These are phyloP conservation scores for Daldinia sp. DNA, from an alignment of 2,329 filamentous ascomycete genomes.

Conservation along the genomic window DNA sequence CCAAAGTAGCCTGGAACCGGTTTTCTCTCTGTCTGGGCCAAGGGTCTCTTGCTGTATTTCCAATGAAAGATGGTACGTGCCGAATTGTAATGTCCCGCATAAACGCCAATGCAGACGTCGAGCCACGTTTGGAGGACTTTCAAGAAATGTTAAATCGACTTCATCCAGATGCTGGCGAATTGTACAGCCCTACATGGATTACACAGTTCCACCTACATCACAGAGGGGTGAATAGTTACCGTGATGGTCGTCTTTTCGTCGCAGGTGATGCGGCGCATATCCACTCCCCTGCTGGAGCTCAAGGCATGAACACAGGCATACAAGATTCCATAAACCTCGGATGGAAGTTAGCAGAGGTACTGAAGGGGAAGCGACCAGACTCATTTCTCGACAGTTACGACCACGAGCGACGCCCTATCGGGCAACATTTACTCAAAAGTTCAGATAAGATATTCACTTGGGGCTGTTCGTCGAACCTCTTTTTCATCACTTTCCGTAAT, in stretches of 20 bases:
- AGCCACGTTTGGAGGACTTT: slow-evolving; percentile 44
- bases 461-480: slow-evolving; percentile 48
- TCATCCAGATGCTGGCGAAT: slow-evolving; percentile 40
- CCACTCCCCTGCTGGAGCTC: slow-evolving; percentile 62
- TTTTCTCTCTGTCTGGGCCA: slow-evolving; percentile 45
- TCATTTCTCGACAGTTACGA: slow-evolving; percentile 57
- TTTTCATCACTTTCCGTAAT: slow-evolving; percentile 51
- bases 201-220: slow-evolving; percentile 56
- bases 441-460: slow-evolving; percentile 52
- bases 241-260: slow-evolving; percentile 59
- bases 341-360: slow-evolving; percentile 58
- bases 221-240: slow-evolving; percentile 48
- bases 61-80: slow-evolving; percentile 40
- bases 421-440: slow-evolving; percentile 51
- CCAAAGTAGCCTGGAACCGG: slow-evolving; percentile 29
- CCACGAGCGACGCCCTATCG: slow-evolving; percentile 56
- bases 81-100: slow-evolving; percentile 42
- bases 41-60: slow-evolving; percentile 49
- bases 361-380: slow-evolving; percentile 47
- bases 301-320: slow-evolving; percentile 65
- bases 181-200: slow-evolving; percentile 50
- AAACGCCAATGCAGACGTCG: slow-evolving; percentile 21
- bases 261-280: slow-evolving; percentile 67
- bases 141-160: slow-evolving; percentile 43
- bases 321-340: slow-evolving; percentile 59